phyloP scores from a whole-genome alignment of 2,329 filamentous ascomycete species.

The Periconia sp. region DNA sequence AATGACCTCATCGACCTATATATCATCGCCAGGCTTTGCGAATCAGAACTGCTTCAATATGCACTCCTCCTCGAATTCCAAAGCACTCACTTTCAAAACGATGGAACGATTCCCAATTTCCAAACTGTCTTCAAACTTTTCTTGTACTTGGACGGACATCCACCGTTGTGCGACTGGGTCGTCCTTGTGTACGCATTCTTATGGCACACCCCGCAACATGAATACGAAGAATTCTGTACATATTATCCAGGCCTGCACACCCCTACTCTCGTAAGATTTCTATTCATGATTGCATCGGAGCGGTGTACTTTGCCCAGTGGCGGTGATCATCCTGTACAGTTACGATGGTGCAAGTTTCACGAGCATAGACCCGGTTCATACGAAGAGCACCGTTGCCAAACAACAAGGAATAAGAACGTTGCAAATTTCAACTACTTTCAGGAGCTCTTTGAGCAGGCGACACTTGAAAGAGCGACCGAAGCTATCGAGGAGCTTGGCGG shows the following conservation, averaged over 20 bases:
- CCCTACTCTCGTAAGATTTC: constrained; percentile 12
- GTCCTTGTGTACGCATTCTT: constrained; percentile 17
- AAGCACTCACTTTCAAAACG: constrained; percentile 11
- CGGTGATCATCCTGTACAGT: constrained; percentile 11
- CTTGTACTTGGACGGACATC: constrained; percentile 11
- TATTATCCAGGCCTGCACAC: not conserved
- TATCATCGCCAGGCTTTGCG: constrained; percentile 11
- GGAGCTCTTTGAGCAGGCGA: too few relatives aligned
- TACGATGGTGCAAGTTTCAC: constrained; percentile 19
- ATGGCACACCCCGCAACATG: constrained; percentile 13
- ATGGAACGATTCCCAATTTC: constrained; percentile 5
- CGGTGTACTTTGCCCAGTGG: constrained; percentile 14
- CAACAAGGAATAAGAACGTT: too few relatives aligned
- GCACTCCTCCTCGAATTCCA: constrained; percentile 19
- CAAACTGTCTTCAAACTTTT: constrained; percentile 10
- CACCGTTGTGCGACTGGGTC: constrained; percentile 23
- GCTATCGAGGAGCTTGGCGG: too few relatives aligned
- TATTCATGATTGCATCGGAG: constrained; percentile 12
- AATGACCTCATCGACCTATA: constrained; percentile 19
- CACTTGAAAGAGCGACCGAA: too few relatives aligned
- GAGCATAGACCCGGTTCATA: constrained; percentile 7
- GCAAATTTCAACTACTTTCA: too few relatives aligned
- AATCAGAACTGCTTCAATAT: constrained; percentile 9
- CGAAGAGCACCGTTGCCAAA: constrained; percentile 9
- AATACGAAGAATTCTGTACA: constrained; percentile 10